Conservation (phyloP, 2,329 filamentous ascomycete genomes). For the Pseudogymnoascus sp. region DNA sequence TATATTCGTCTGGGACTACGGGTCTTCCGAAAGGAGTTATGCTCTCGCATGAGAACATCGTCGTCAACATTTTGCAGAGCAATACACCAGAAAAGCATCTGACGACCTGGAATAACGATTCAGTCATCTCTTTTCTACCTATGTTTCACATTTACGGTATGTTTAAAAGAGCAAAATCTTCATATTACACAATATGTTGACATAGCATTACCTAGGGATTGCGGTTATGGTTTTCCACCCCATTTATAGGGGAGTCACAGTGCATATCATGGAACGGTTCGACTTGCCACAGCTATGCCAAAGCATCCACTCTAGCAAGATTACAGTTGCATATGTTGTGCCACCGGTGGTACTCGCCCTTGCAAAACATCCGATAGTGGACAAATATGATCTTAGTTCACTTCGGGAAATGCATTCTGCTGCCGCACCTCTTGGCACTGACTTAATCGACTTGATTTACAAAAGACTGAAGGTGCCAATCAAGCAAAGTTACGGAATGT, state of each 20-base stretch:
- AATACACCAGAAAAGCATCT: slow-evolving; percentile 32
- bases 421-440: slow-evolving; percentile 70
- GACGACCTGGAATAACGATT: slow-evolving; percentile 52
- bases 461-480: slow-evolving; percentile 64
- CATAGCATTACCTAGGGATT: neutral
- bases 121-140: slow-evolving; percentile 66
- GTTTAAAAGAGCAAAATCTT: neutral
- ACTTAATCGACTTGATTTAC: slow-evolving; percentile 68
- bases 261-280: neutral
- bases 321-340: slow-evolving; percentile 72
- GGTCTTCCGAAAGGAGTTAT: slow-evolving; percentile 80
- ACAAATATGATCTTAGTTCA: slow-evolving; percentile 70
- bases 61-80: slow-evolving; percentile 31
- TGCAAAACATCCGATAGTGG: slow-evolving; percentile 66
- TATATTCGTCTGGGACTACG: slow-evolving; percentile 79
- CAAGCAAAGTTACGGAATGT: slow-evolving; percentile 84
- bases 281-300: neutral
- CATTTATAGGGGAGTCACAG: neutral
- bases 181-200: neutral
- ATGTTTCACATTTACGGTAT: slow-evolving; percentile 68
- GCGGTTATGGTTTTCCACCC: neutral
- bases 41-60: slow-evolving; percentile 31
- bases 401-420: slow-evolving; percentile 76
- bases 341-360: slow-evolving; percentile 74
- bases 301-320: slow-evolving; percentile 18